Evolutionary conservation across 345 rosid genomes (phyloP).

Genomic region (Erodium maritimum): DNA sequence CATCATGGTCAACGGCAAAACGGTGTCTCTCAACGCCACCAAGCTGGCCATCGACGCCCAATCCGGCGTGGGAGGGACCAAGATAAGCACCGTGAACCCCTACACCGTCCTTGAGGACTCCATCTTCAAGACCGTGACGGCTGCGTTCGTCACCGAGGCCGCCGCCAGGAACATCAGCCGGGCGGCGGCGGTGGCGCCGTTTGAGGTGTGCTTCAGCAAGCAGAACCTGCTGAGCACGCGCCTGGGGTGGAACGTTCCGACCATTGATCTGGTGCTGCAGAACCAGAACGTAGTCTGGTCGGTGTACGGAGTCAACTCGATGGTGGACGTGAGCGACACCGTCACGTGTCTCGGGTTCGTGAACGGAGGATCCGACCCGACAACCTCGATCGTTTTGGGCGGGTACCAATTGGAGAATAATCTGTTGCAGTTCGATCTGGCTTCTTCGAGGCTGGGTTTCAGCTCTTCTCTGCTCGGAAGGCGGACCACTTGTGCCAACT

Average conservation of each 20-base stretch:
- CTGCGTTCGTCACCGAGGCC: constrained; percentile 26
- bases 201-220: constrained; percentile 46
- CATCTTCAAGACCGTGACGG: constrained; percentile 30
- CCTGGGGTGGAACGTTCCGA: constrained; percentile 44
- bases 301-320: constrained; percentile 54
- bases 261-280: constrained; percentile 35
- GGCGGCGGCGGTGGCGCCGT: constrained; percentile 38
- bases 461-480: constrained; percentile 40
- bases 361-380: constrained; percentile 49
- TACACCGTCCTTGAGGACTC: constrained; percentile 51
- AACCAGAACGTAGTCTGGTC: constrained; percentile 41
- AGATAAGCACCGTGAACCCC: constrained; percentile 61
- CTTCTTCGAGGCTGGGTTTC: constrained; percentile 49
- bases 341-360: constrained; percentile 58
- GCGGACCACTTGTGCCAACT: constrained; percentile 49
- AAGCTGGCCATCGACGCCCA: constrained; percentile 23
- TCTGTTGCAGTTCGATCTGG: constrained; percentile 53
- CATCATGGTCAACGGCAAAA: constrained; percentile 22
- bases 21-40: constrained; percentile 27
- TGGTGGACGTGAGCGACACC: constrained; percentile 35
- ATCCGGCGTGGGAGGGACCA: constrained; percentile 52
- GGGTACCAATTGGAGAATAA: constrained; percentile 50
- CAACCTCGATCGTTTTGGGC: constrained; percentile 56
- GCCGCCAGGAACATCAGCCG: constrained; percentile 34
- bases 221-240: constrained; percentile 30